Base-by-base conservation (phyloP, 495 filamentous ascomycete genomes). In the Tuber umbilicatum region DNA sequence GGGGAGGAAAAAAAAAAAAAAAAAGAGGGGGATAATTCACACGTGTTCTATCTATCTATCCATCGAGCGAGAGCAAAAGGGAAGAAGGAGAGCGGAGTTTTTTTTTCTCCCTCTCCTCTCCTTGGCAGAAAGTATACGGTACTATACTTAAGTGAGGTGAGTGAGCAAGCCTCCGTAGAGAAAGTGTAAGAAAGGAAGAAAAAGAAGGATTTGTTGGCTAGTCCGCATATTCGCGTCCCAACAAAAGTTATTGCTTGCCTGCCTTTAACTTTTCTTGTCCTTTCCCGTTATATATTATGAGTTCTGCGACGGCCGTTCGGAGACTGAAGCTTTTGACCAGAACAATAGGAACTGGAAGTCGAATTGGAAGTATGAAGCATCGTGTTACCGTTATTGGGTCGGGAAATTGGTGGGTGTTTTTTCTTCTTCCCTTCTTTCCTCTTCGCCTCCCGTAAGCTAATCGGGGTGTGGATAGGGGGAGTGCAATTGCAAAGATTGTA, bases 301-400 rank as follows among this genome's bases (percentile, higher is more conserved):
- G 27, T 35, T 64, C 55, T 35, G 31, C 55, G 19, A 64, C 55
- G 27, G 27, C 55, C 2, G 31, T 35, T 64, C 12, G 55, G 27
- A 64, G 55, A 64, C 55, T 64, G 27, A 64, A 64, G 12, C 55
- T 64, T 64, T 64, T 64, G 27, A 64, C 27, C 16, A 64, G 55
- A 14, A 64, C 55, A 35, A 31, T 64, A 31, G 55, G 55, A 35
- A 64, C 31, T 35, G 27, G 27, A 64, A 64, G 12, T 64, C 12
- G 27, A 14, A 31, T 64, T 64, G 55, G 55, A 64, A 64, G 27
- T 64, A 64, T 64, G 55, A 64, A 92, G 84, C 96, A 97, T 88
- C 97, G 94, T 87, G 92, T 99, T 78, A 91, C 93, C 35, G 89
- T 99, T 42, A 89, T 99, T 41, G 96, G 96, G 64, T 97, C 93